These are phyloP conservation scores for Leucogyrophana mollusca DNA, from an alignment of 768 basidiomycete species.

Conservation along the genomic window DNA sequence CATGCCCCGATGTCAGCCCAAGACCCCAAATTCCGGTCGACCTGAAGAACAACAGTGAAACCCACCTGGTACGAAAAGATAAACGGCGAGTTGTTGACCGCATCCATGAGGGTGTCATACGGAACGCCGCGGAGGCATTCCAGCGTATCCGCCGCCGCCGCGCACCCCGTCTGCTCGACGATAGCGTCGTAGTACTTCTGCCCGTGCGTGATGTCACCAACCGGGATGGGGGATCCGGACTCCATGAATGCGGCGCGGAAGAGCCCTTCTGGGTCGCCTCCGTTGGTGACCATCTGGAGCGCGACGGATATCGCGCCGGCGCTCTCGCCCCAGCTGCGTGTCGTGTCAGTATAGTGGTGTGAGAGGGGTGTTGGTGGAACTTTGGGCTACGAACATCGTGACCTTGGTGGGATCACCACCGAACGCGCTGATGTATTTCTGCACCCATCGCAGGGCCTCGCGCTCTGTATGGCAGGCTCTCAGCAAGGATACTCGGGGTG, in stretches of 20 bases:
- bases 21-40: background rate
- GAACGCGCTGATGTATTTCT: slow-evolving; percentile 56
- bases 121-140: slow-evolving; percentile 33
- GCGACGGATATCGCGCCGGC: slow-evolving; percentile 38
- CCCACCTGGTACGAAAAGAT: slow-evolving; percentile 32
- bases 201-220: slow-evolving; percentile 16
- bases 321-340: slow-evolving; percentile 30
- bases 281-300: slow-evolving; percentile 27
- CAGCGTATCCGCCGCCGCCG: slow-evolving; percentile 22
- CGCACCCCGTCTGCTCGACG: slow-evolving; percentile 29
- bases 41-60: background rate
- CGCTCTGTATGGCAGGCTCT: slow-evolving; percentile 20
- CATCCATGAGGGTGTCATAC: slow-evolving; percentile 25
- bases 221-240: slow-evolving; percentile 34
- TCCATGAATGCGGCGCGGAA: slow-evolving; percentile 36
- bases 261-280: slow-evolving; percentile 20
- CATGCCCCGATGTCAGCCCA: too few relatives aligned
- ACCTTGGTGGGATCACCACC: slow-evolving; percentile 57
- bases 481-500: background rate
- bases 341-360: too few relatives aligned
- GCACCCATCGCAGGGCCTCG: slow-evolving; percentile 52
- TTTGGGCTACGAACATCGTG: slow-evolving; percentile 18
- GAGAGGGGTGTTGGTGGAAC: too few relatives aligned
- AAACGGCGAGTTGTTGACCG: slow-evolving; percentile 30
- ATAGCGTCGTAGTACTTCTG: slow-evolving; percentile 30